phyloP scores from a whole-genome alignment of 2,329 filamentous ascomycete species.

The Basipetospora chlamydospora region DNA sequence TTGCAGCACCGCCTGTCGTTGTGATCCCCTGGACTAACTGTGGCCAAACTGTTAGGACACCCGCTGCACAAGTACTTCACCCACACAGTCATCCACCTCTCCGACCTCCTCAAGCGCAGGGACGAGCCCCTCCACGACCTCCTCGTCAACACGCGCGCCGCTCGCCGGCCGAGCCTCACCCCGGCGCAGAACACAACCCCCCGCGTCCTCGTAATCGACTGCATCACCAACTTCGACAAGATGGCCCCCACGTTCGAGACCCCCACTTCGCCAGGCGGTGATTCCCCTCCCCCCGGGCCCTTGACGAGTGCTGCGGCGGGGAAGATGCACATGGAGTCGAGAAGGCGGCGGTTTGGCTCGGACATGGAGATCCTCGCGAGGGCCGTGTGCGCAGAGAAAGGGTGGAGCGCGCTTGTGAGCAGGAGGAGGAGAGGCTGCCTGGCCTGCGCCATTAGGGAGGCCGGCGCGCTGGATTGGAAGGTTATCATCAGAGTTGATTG shows the following conservation, averaged over 20 bases:
- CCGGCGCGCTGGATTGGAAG: constrained; percentile 53
- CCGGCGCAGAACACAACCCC: constrained; percentile 15
- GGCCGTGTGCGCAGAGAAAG: constrained; percentile 58
- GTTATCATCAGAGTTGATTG: constrained; percentile 53
- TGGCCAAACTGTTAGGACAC: constrained; percentile 42
- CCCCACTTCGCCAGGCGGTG: constrained; percentile 32
- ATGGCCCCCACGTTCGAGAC: constrained; percentile 25
- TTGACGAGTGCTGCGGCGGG: constrained; percentile 21
- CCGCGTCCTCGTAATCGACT: constrained; percentile 46
- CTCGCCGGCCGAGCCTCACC: constrained; percentile 14
- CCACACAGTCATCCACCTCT: constrained; percentile 44
- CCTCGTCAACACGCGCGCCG: constrained; percentile 20
- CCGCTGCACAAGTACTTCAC: constrained; percentile 49
- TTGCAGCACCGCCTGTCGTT: constrained; percentile 5
- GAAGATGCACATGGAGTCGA: constrained; percentile 41
- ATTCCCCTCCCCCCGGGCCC: constrained; percentile 11
- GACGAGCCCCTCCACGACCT: constrained; percentile 31
- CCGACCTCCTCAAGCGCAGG: constrained; percentile 35
- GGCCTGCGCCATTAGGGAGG: constrained; percentile 61
- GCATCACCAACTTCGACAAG: constrained; percentile 38
- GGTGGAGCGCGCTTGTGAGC: constrained; percentile 60
- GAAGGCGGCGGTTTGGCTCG: constrained; percentile 43
- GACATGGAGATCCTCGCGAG: constrained; percentile 57
- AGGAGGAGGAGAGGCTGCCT: constrained; percentile 54
- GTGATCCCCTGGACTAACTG: not conserved